Conservation (phyloP, 2,329 filamentous ascomycete species). For the Neocatenulostroma microsporum region DNA sequence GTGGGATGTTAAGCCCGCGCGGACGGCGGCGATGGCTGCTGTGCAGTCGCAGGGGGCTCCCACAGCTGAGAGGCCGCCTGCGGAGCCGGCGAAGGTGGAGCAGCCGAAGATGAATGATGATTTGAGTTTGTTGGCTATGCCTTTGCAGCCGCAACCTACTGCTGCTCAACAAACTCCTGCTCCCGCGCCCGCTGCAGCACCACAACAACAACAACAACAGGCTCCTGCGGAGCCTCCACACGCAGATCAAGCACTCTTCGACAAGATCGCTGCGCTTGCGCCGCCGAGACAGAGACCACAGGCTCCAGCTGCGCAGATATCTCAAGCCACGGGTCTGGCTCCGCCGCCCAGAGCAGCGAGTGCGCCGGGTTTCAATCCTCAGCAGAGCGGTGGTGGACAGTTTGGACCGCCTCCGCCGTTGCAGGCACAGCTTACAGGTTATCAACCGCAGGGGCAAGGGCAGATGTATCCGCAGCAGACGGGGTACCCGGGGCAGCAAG, state of each 20-base stretch:
- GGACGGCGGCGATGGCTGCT: constrained; percentile 40
- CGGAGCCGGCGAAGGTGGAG: constrained; percentile 31
- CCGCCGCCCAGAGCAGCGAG: constrained; percentile 74
- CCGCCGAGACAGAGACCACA: constrained; percentile 59
- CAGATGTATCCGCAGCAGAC: constrained; percentile 32
- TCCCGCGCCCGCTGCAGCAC: constrained; percentile 30
- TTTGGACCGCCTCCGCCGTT: constrained; percentile 65
- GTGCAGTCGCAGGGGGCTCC: too few species aligned
- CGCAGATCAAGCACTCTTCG: constrained; percentile 45
- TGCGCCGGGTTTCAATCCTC: constrained; percentile 61
- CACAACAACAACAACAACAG: constrained; percentile 34
- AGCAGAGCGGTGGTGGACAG: too few species aligned
- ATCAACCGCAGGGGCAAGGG: constrained; percentile 38
- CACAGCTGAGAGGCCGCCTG: constrained; percentile 33
- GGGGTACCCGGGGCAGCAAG: constrained; percentile 38
- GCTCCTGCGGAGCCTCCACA: too few species aligned
- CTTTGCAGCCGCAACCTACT: constrained; percentile 47
- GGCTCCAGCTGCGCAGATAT: constrained; percentile 54
- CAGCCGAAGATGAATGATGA: constrained; percentile 59
- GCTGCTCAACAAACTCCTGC: constrained; percentile 29
- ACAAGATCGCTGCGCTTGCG: constrained; percentile 36
- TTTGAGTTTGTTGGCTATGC: constrained; percentile 59
- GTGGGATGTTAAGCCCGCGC: constrained; percentile 87
- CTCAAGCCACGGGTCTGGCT: constrained; percentile 46
- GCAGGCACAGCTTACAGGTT: constrained; percentile 76